Base-by-base conservation (phyloP, 2,329 filamentous ascomycete genomes). In the Fusarium hostae region DNA sequence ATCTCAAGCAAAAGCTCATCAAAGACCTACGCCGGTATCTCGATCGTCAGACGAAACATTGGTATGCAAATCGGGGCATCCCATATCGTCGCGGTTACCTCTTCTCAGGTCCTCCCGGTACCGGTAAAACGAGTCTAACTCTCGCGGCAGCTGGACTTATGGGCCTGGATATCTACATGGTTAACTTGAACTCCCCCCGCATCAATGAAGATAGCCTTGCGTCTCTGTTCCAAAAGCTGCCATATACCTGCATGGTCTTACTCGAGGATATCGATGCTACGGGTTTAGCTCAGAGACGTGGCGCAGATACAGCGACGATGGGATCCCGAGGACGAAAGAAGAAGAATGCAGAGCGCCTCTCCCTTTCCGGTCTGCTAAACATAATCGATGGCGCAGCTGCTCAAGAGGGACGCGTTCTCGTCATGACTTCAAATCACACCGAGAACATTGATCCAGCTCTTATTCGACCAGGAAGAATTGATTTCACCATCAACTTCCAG, bases 361-460 rank as follows among this genome's bases (percentile, higher is more conserved):
- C 51, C 0, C 85, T 92, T 4, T 91, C 89, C 1, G 90, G 88
- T 1, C 82, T 93, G 1, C 83, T 93, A 9, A 92, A 92, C 66
- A 86, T 89, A 34, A 88, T 92, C 66, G 90, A 92, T 66, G 90
- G 90, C 4, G 90, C 92, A 0, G 89, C 89, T 1, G 88, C 88
- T 1, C 88, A 88, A 65, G 90, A 92, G 81, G 91, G 90, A 2
- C 84, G 89, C 11, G 87, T 93, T 3, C 83, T 93, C 3, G 87
- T 92, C 75, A 92, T 93, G 91, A 92, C 90, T 0, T 91, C 90
- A 3, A 93, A 92, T 71, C 86, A 74, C 12, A 55, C 59, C 3
- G 59, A 71, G 35, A 58, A 62, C 4, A 54, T 67, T 18, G 64
- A 67, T 5, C 40, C 61, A 2, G 64, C 64, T 34, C 50, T 66